Evolutionary conservation across 108 stramenopile species (phyloP).

Genomic region (Conticribra guillardii): DNA sequence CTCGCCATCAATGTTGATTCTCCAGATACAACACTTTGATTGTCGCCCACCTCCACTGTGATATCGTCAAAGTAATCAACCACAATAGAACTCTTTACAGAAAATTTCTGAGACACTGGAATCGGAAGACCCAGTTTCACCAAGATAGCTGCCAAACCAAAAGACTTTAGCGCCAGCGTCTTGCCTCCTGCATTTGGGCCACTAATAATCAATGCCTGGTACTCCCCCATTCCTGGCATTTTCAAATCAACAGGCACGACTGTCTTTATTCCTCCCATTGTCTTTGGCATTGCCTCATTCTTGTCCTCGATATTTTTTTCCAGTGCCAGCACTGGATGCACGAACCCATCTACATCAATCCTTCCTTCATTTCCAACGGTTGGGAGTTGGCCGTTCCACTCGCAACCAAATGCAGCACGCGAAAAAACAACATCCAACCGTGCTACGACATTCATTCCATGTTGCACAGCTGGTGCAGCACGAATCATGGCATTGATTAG

Average conservation of each 20-base stretch:
- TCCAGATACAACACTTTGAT: conserved; percentile 63
- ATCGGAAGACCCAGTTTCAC: conserved; percentile 64
- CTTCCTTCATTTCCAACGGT: conserved; percentile 31
- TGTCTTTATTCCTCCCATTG: background rate
- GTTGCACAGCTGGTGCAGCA: conserved; percentile 42
- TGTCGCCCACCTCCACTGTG: conserved; percentile 73
- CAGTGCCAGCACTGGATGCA: conserved; percentile 62
- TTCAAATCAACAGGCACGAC: conserved; percentile 70
- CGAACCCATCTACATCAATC: conserved; percentile 51
- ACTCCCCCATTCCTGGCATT: conserved; percentile 37
- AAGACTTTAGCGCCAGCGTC: conserved; percentile 78
- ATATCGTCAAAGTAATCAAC: conserved; percentile 74
- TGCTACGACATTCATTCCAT: conserved; percentile 58
- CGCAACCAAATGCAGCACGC: conserved; percentile 67
- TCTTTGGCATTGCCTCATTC: background rate
- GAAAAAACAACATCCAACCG: conserved; percentile 75
- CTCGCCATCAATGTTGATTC: conserved; percentile 81
- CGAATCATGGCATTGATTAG: conserved; percentile 49
- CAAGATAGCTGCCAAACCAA: conserved; percentile 65
- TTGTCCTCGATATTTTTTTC: conserved; percentile 23
- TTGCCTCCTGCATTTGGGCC: conserved; percentile 87
- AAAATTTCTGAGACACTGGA: background rate
- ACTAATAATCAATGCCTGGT: conserved; percentile 60
- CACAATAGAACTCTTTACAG: conserved; percentile 15
- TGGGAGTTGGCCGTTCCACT: conserved; percentile 58